Percentiles rank a stretch among this genome's conserved stretches.
These are phyloP conservation scores for Hypoxylon fuscum DNA, from an alignment of 495 filamentous ascomycete species.

Conservation along the genomic window DNA sequence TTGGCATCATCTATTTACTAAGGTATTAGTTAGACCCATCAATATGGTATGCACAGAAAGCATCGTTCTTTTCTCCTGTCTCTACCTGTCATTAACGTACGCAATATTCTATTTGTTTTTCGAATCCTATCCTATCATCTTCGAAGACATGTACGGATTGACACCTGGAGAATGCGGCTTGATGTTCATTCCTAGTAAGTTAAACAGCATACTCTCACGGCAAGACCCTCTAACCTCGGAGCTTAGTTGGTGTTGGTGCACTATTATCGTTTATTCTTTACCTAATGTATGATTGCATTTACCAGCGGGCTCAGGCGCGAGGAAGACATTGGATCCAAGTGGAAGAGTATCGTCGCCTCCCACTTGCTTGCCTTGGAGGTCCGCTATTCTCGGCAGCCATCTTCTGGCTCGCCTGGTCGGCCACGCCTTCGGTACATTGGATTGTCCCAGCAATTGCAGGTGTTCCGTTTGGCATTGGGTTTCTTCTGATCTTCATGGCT, in stretches of 20 bases:
- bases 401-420: slow-evolving; percentile 77
- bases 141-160: slow-evolving; percentile 55
- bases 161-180: slow-evolving; percentile 47
- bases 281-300: slow-evolving; percentile 52
- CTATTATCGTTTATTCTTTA: slow-evolving; percentile 57
- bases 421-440: slow-evolving; percentile 64
- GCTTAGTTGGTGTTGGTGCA: slow-evolving; percentile 33
- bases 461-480: slow-evolving; percentile 71
- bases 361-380: slow-evolving; percentile 68
- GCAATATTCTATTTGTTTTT: slow-evolving; percentile 77
- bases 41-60: slow-evolving; percentile 66
- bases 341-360: slow-evolving; percentile 70
- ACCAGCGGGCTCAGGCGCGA: not conserved
- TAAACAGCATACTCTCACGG: not conserved
- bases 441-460: slow-evolving; percentile 66
- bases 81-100: slow-evolving; percentile 71
- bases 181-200: slow-evolving; percentile 41
- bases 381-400: slow-evolving; percentile 64
- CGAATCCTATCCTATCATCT: slow-evolving; percentile 68
- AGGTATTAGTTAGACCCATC: slow-evolving; percentile 50
- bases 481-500: slow-evolving; percentile 70
- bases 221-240: not conserved
- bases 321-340: slow-evolving; percentile 53
- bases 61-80: slow-evolving; percentile 67
- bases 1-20: slow-evolving; percentile 47